A percentile compares a stretch with the other conserved stretches of the same genome.
Evolutionary conservation across 2,329 filamentous ascomycete species (phyloP).

Genomic region (Erysiphe neolycopersici): DNA sequence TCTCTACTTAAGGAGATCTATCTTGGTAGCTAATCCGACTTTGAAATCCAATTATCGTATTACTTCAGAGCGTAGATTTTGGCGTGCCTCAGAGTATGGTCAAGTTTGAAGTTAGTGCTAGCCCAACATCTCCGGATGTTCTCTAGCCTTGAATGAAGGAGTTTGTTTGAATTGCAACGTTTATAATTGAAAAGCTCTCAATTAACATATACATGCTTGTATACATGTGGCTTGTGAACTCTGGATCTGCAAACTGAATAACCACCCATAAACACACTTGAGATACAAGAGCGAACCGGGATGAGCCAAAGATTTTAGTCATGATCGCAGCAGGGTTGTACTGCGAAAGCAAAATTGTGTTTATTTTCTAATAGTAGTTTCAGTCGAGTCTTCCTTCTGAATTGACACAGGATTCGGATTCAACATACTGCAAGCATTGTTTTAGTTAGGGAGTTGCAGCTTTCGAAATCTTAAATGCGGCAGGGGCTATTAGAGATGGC

Average conservation of each 20-base stretch:
- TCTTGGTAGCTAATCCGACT: background rate
- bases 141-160: background rate
- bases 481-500: no score
- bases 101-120: no score
- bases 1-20: background rate
- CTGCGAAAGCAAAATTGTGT: no score
- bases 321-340: background rate
- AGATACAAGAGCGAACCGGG: background rate
- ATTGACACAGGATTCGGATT: no score
- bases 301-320: background rate
- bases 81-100: no score
- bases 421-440: no score
- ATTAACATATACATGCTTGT: background rate
- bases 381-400: no score
- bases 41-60: background rate
- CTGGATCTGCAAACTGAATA: background rate
- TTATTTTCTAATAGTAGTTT: no score
- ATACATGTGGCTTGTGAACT: background rate
- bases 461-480: no score
- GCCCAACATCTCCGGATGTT: background rate
- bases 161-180: background rate
- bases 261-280: background rate
- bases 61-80: background rate
- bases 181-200: background rate
- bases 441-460: no score